Base-by-base conservation (phyloP, 768 basidiomycete genomes). In the Amanita exitialis region DNA sequence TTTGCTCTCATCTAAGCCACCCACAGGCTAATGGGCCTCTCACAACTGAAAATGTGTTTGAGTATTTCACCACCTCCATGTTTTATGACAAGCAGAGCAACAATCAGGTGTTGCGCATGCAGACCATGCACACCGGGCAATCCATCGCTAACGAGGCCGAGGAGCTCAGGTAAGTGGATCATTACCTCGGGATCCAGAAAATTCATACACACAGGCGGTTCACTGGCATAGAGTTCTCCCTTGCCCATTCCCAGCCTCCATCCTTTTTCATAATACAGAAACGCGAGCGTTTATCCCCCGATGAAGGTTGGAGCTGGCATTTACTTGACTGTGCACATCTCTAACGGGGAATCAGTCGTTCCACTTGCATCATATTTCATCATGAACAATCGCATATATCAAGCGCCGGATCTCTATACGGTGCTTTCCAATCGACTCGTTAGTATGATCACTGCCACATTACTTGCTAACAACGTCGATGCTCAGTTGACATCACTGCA, bases 21-120 rank as follows among this genome's bases (percentile, higher is more conserved):
- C 15, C 44, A 20, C 63, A 87, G 80, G 88, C 82, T 4, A 80
- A 89, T 55, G 90, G 88, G 3, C 83, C 83, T 2, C 73, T 93
- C 57, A 81, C 84, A 6, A 64, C 74, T 2, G 79, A 87, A 57
- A 88, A 85, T 61, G 90, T 89, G 46, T 83, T 94, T 55, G 90
- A 93, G 51, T 95, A 94, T 71, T 95, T 95, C 63, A 73, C 85
- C 10, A 80, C 80, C 0, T 92, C 90, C 25, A 91, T 91, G 80
- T 94, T 92, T 71, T 95, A 91, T 64, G 91, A 94, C 68, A 90
- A 90, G 65, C 86, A 89, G 67, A 91, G 87, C 69, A 93, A 86
- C 66, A 95, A 95, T 65, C 88, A 92, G 59, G 82, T 87, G 27
- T 70, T 95, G 39, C 84, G 90, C 58, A 95, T 95, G 92, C 92